These are phyloP conservation scores for Leccinum variabile DNA, from an alignment of 1,284 basidiomycete species.

Conservation along the genomic window DNA sequence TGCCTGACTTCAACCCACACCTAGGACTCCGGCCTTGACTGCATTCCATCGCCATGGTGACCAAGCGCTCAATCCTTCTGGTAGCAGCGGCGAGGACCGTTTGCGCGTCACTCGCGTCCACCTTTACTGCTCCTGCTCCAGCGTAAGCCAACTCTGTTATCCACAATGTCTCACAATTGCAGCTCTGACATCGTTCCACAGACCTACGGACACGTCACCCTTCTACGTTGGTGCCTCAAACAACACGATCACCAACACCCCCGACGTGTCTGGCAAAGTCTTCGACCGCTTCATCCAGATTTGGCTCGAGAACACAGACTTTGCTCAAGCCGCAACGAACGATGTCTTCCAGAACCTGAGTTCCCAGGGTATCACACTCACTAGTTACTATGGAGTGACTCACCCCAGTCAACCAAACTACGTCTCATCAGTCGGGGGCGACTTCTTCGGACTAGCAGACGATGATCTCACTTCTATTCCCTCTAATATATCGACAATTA, in stretches of 20 bases:
- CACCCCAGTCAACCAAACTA: slow-evolving; percentile 72
- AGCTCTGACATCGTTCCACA: slow-evolving; percentile 11
- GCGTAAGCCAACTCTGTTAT: slow-evolving; percentile 19
- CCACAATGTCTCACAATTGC: neutral
- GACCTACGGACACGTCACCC: slow-evolving; percentile 30
- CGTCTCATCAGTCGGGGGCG: slow-evolving; percentile 50
- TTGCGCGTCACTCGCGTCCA: slow-evolving; percentile 29
- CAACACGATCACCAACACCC: slow-evolving; percentile 27
- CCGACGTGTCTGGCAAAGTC: slow-evolving; percentile 39
- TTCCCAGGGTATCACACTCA: slow-evolving; percentile 52
- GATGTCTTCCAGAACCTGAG: slow-evolving; percentile 52
- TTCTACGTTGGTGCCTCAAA: slow-evolving; percentile 33
- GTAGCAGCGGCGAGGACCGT: slow-evolving; percentile 17
- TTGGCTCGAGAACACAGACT: slow-evolving; percentile 65
- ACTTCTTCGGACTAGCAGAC: slow-evolving; percentile 58
- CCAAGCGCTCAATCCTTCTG: slow-evolving; percentile 19
- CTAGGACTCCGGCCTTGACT: neutral
- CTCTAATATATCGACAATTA: slow-evolving; percentile 52
- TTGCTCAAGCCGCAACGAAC: slow-evolving; percentile 32
- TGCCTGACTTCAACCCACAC: neutral
- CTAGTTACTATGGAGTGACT: slow-evolving; percentile 55
- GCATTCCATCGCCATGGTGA: slow-evolving; percentile 15
- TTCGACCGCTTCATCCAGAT: slow-evolving; percentile 60
- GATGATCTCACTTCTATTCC: slow-evolving; percentile 44
- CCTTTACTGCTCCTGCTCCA: slow-evolving; percentile 33